phyloP scores from a whole-genome alignment of 768 basidiomycete species.

The Cyclocybe cylindracea region DNA sequence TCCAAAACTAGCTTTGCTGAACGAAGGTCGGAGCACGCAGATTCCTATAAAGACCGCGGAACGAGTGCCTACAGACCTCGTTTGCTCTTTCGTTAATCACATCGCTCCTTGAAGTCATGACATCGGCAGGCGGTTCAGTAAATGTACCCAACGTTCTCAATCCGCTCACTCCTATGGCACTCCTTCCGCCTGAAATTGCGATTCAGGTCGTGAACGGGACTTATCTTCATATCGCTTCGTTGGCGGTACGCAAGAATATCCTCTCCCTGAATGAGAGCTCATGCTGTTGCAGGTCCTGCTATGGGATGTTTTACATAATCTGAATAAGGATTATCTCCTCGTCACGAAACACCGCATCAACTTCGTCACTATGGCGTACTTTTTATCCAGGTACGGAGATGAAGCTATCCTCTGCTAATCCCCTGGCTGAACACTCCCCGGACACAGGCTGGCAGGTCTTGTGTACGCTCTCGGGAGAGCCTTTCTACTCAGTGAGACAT shows the following conservation, averaged over 20 bases:
- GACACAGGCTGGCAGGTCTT: constrained; percentile 4
- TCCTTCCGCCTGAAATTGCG: constrained; percentile 1
- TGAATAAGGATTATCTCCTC: constrained; percentile 4
- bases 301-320: constrained; percentile 12
- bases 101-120: no score
- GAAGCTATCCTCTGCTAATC: neutral
- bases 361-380: constrained; percentile 6
- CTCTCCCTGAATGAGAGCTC: neutral
- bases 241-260: neutral
- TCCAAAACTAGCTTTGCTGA: no score
- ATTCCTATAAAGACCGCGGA: no score
- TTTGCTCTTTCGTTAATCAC: no score
- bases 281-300: constrained; percentile 6
- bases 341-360: neutral
- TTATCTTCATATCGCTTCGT: constrained; percentile 9
- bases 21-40: no score
- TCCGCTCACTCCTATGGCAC: neutral
- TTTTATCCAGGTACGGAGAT: constrained; percentile 5
- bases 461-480: constrained; percentile 8
- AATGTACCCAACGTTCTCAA: no score
- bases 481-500: constrained; percentile 6
- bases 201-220: neutral
- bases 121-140: no score
- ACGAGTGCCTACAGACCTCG: no score
- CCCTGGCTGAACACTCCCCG: neutral